Base-by-base conservation (phyloP, 2,329 filamentous ascomycete genomes). In the Pestalotiopsis sp. region DNA sequence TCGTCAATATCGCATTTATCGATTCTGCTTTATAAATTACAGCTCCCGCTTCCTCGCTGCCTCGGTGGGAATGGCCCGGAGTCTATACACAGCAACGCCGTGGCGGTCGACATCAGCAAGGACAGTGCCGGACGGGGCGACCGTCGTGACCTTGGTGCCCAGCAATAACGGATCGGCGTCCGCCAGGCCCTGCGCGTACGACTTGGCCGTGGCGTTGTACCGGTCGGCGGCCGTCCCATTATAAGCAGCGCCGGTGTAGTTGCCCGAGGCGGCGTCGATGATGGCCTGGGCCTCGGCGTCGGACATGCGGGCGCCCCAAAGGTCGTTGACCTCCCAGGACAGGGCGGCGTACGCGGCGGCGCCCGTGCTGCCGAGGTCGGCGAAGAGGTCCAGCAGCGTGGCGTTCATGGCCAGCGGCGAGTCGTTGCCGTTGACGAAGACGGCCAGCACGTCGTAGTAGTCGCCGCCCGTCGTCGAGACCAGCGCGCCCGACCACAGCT, bases 231-330 rank as follows among this genome's bases (percentile, higher is more conserved):
- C 20, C 9, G 58, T 56, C 2, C 52, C 58, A 4, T 41, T 61
- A 3, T 60, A 58, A 2, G n/a, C 41, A 3, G 23, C 49, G 31
- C 23, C 65, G 2, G 76, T 79, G 4, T 70, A 71, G 56, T 78
- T 78, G 2, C 76, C 75, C 12, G 77, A 76, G 2, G 77, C 81
- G 0, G 81, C 81, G 65, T 81, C 78, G 13, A 88, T 78, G 38
- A 88, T 80, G 0, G 78, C 75, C 27, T 74, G 73, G 0, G 85
- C 85, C 52, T 82, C 81, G 2, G 76, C 79, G 60, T 83, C 78
- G 23, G 75, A 78, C 85, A 89, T 87, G n/a, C 87, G 79, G 69
- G 84, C 83, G 4, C 81, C 85, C 87, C 87, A 89, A 1, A 89
- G 78, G 73, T 89, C 86, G 62, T 83, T 84, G 5, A 89, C 77